These are phyloP conservation scores for Fonsecaea multimorphosa DNA, from an alignment of 2,329 filamentous ascomycete genomes.

Conservation along the genomic window DNA sequence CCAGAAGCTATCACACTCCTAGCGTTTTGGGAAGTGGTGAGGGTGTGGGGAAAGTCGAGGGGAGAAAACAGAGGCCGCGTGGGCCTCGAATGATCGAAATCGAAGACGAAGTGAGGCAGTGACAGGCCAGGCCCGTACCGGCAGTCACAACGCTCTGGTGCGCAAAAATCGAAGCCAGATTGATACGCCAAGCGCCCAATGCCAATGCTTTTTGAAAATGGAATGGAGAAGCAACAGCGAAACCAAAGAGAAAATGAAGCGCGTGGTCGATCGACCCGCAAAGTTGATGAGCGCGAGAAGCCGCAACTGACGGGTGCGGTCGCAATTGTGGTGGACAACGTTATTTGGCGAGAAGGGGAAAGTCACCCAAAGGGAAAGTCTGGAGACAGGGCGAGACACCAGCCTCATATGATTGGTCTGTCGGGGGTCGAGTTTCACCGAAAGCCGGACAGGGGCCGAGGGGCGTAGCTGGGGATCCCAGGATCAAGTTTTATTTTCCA, in stretches of 20 bases:
- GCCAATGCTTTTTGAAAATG: conserved; percentile 19
- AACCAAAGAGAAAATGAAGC: conserved; percentile 18
- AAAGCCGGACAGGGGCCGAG: conserved; percentile 6
- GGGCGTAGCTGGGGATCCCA: background rate
- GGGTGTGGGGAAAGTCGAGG: conserved; percentile 12
- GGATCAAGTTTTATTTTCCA: conserved; percentile 20
- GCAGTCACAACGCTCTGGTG: conserved; percentile 16
- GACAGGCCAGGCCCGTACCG: conserved; percentile 19
- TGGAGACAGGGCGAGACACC: conserved; percentile 14
- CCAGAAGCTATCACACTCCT: background rate
- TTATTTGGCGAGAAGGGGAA: conserved; percentile 18
- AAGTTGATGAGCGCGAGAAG: conserved; percentile 19
- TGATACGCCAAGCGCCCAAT: conserved; percentile 34
- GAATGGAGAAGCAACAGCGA: conserved; percentile 18
- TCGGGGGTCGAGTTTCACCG: conserved; percentile 14
- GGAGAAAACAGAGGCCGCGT: background rate
- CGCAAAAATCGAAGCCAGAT: conserved; percentile 25
- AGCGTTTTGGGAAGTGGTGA: background rate
- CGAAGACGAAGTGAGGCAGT: conserved; percentile 9
- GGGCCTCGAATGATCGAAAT: conserved; percentile 1
- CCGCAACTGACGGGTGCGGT: conserved; percentile 14
- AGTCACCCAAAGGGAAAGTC: conserved; percentile 19
- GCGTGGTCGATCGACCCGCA: conserved; percentile 3
- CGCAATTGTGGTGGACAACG: conserved; percentile 14
- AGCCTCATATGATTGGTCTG: conserved; percentile 18